Conservation (phyloP, 805 yeast genomes). For the Wickerhamiella azyma region DNA sequence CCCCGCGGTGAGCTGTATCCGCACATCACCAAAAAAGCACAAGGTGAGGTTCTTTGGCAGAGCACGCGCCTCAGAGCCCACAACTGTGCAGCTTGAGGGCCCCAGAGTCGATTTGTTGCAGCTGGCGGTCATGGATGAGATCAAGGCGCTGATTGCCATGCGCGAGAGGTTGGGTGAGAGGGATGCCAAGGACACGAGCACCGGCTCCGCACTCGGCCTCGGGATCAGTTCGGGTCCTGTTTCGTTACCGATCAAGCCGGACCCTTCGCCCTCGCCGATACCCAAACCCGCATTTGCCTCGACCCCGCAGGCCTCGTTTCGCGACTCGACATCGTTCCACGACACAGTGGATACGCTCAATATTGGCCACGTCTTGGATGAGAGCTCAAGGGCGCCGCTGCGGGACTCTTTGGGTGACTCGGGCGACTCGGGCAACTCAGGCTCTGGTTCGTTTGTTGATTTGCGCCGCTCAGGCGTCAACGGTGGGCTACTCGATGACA, state of each 20-base stretch:
- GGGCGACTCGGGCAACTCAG: background rate
- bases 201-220: no score
- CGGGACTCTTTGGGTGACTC: background rate
- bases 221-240: no score
- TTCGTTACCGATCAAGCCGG: background rate
- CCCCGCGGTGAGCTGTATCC: conserved; percentile 16
- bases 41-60: conserved; percentile 2
- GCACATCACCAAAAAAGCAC: conserved; percentile 12
- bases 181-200: background rate
- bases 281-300: background rate
- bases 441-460: background rate
- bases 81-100: conserved; percentile 14
- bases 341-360: conserved; percentile 6
- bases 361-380: conserved; percentile 6
- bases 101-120: conserved; percentile 23
- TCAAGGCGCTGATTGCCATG: conserved; percentile 13
- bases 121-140: conserved; percentile 23
- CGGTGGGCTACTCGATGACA: background rate
- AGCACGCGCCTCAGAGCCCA: conserved; percentile 8
- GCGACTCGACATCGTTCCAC: background rate
- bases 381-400: conserved; percentile 4
- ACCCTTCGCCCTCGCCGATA: background rate
- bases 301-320: background rate
- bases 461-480: conserved; percentile 1
- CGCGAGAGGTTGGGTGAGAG: background rate